Evolutionary conservation across 495 filamentous ascomycete genomes (phyloP).

Genomic region (Talaromyces wortmannii): DNA sequence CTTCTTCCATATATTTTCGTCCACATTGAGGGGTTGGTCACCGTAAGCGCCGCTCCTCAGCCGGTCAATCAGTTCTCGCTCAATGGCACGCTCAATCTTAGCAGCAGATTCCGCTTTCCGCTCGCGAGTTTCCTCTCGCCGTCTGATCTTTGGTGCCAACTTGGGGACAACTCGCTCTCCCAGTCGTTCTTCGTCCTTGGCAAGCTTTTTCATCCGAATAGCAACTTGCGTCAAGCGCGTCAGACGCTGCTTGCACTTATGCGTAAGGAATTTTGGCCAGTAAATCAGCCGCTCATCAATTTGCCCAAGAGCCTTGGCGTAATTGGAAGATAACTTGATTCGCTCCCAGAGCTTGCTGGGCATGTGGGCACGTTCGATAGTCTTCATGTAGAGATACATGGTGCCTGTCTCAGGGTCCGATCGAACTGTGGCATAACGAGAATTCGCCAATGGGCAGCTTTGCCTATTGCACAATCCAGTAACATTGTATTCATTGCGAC

Average conservation of each 20-base stretch:
- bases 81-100: slow-evolving; percentile 93
- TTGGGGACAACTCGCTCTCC: slow-evolving; percentile 86
- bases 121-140: slow-evolving; percentile 85
- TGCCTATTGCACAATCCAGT: slow-evolving; percentile 93
- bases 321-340: slow-evolving; percentile 84
- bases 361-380: slow-evolving; percentile 83
- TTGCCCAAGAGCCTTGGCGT: slow-evolving; percentile 78
- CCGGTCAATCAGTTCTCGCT: slow-evolving; percentile 90
- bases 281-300: slow-evolving; percentile 86
- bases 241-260: slow-evolving; percentile 97
- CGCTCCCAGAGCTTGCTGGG: slow-evolving; percentile 93
- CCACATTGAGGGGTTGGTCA: slow-evolving; percentile 87
- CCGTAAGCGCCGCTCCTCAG: slow-evolving; percentile 91
- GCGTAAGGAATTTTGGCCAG: slow-evolving; percentile 92
- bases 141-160: slow-evolving; percentile 85
- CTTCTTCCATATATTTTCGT: slow-evolving; percentile 95
- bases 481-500: slow-evolving; percentile 92
- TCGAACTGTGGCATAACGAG: slow-evolving; percentile 90
- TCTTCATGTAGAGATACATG: slow-evolving; percentile 98
- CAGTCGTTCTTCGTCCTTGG: slow-evolving; percentile 82
- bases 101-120: slow-evolving; percentile 90
- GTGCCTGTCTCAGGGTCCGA: slow-evolving; percentile 70
- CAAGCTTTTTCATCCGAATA: slow-evolving; percentile 75
- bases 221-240: slow-evolving; percentile 90
- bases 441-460: slow-evolving; percentile 93